Evolutionary conservation across 1,284 basidiomycete genomes (phyloP).

Genomic region (Cystobasidium slooffiae): DNA sequence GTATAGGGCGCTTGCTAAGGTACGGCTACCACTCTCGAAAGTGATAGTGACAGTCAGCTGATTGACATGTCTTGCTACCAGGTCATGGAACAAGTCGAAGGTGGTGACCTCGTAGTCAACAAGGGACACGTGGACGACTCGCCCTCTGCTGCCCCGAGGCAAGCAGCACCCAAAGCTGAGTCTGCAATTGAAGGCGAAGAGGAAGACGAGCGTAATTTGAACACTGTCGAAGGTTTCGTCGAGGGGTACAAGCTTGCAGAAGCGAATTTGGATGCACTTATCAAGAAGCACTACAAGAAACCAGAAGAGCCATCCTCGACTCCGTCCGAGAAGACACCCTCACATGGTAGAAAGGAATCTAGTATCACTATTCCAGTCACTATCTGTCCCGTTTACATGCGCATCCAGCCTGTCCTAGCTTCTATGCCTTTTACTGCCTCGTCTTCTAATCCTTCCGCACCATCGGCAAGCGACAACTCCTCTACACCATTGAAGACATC

Average conservation of each 20-base stretch:
- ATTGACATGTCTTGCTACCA: slow-evolving; percentile 54
- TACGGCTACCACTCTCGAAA: slow-evolving; percentile 57
- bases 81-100: slow-evolving; percentile 92
- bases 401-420: slow-evolving; percentile 83
- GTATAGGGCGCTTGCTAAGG: slow-evolving; percentile 78
- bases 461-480: slow-evolving; percentile 36
- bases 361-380: slow-evolving; percentile 68
- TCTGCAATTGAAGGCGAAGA: slow-evolving; percentile 59
- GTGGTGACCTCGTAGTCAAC: slow-evolving; percentile 86
- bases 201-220: slow-evolving; percentile 68
- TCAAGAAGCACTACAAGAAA: slow-evolving; percentile 64
- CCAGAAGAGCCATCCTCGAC: slow-evolving; percentile 52
- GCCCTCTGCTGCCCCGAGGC: slow-evolving; percentile 9
- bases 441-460: slow-evolving; percentile 41
- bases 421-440: slow-evolving; percentile 61
- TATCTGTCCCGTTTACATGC: slow-evolving; percentile 88
- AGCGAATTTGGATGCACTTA: slow-evolving; percentile 76
- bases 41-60: slow-evolving; percentile 1
- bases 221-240: slow-evolving; percentile 80
- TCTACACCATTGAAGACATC: slow-evolving; percentile 49
- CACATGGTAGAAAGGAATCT: slow-evolving; percentile 58
- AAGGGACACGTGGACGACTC: slow-evolving; percentile 61
- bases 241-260: slow-evolving; percentile 79
- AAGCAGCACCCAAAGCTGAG: slow-evolving; percentile 67
- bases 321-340: slow-evolving; percentile 58